These are phyloP conservation scores for Eremothecium gossypii DNA, from an alignment of 1,139 yeast genomes.

Conservation along the genomic window DNA sequence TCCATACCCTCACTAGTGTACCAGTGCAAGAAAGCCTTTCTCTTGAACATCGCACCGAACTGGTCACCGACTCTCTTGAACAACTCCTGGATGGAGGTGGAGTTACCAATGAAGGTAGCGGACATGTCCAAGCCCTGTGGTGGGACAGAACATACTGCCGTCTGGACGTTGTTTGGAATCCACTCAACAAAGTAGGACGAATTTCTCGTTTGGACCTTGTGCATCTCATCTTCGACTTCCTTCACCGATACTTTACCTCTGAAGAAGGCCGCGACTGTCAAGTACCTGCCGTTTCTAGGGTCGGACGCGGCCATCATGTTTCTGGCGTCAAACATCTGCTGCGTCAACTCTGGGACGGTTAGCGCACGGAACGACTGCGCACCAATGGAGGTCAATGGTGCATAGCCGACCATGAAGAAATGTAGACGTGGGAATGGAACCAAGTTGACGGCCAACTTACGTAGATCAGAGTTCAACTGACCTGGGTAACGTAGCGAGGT, in stretches of 20 bases:
- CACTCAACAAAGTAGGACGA: conserved; percentile 83
- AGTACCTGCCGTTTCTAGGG: conserved; percentile 82
- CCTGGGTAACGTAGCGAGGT: conserved; percentile 89
- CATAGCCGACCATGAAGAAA: conserved; percentile 91
- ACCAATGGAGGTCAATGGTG: conserved; percentile 75
- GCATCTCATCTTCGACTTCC: conserved; percentile 92
- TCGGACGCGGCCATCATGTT: conserved; percentile 96
- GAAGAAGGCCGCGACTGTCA: conserved; percentile 91
- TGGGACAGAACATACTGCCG: conserved; percentile 85
- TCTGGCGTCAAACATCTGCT: conserved; percentile 84
- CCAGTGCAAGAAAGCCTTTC: conserved; percentile 95
- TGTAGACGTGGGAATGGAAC: conserved; percentile 94
- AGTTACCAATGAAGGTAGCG: conserved; percentile 87
- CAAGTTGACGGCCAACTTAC: conserved; percentile 85
- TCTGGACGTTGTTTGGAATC: conserved; percentile 95
- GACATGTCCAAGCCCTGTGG: conserved; percentile 81
- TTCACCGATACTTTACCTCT: conserved; percentile 87
- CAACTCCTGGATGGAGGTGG: conserved; percentile 84
- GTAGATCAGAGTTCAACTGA: conserved; percentile 81
- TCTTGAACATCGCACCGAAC: conserved; percentile 84
- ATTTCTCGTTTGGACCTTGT: conserved; percentile 72
- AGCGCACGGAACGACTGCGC: conserved; percentile 75
- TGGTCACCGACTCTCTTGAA: conserved; percentile 86
- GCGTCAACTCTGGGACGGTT: conserved; percentile 84
- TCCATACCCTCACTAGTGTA: conserved; percentile 94